Evolutionary conservation across 2,329 filamentous ascomycete genomes (phyloP), one percentile per base, ranked within the genome.

Genomic region (Teratosphaeria pseudoeucalypti): DNA sequence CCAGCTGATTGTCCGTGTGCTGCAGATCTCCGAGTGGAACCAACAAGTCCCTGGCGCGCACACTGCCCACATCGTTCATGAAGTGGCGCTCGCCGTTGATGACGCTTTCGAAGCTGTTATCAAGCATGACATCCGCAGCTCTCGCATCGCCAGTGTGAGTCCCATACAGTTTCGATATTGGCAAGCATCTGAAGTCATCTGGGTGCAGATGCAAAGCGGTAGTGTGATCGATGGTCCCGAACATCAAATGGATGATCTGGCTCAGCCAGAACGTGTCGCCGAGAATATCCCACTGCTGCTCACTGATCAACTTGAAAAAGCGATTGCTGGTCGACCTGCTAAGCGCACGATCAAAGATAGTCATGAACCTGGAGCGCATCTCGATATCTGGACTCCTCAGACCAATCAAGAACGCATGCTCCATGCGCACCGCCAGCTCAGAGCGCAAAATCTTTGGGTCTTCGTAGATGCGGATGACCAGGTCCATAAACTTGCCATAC

Each of bases 381-480:
- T 95, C 89, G 12, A 97, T 89, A 72, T 99, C 92, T 66, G 92
- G 87, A 2, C 92, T 92, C 67, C 95, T 80, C 0, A 92, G 95
- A 32, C 95, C 94, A 56, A 99, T 94, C 64, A 99, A 81, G 81
- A 99, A 99, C 5, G 94, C 94, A 74, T 97, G 92, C 76, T 99
- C 94, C 82, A 99, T 88, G 3, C 95, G 85, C 10, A 99, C 95
- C 0, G 94, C 97, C 57, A 99, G 81, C 74, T 99, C 94, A 0
- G 92, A 96, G 34, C 92, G 84, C 0, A 92, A 91, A 63, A 99
- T 94, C 75, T 95, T 96, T 0, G 91, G 90, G 69, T 99, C 94
- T 70, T 99, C 95, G 72, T 99, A 99, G 61, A 99, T 96, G 55
- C 92, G 86, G 66, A 99, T 95, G 29, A 99, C 94, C 29, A 99